A percentile compares a stretch with the other conserved stretches of the same genome.
Conservation (phyloP, 805 yeast species). For the Candida multigemmis region DNA sequence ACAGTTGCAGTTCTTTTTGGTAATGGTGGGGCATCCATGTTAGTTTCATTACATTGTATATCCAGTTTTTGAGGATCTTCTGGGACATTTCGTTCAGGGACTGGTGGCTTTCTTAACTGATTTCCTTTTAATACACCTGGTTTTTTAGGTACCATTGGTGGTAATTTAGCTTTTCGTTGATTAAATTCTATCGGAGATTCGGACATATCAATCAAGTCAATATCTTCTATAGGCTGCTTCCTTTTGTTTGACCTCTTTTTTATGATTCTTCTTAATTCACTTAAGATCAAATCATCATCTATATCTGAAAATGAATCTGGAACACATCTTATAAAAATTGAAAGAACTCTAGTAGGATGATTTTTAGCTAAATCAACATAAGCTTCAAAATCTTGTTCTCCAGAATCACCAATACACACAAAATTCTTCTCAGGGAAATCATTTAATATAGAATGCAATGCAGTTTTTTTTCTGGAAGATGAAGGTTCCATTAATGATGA, state of each 20-base stretch:
- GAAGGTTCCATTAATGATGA: slow-evolving; percentile 83
- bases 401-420: slow-evolving; percentile 88
- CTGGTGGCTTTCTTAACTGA: slow-evolving; percentile 14
- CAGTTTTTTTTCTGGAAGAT: slow-evolving; percentile 64
- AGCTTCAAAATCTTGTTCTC: slow-evolving; percentile 92
- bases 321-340: slow-evolving; percentile 76
- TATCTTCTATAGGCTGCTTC: slow-evolving; percentile 4
- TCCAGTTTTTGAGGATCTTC: too few species aligned
- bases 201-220: slow-evolving; percentile 30
- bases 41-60: too few species aligned
- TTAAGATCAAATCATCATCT: slow-evolving; percentile 28
- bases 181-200: slow-evolving; percentile 12
- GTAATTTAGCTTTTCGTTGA: slow-evolving; percentile 9
- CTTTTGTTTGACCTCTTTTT: slow-evolving; percentile 2
- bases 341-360: slow-evolving; percentile 57
- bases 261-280: slow-evolving; percentile 17
- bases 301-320: slow-evolving; percentile 54
- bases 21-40: slow-evolving; percentile 12
- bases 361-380: slow-evolving; percentile 59
- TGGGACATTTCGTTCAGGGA: too few species aligned
- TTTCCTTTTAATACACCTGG: slow-evolving; percentile 32
- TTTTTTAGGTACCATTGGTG: slow-evolving; percentile 42
- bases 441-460: slow-evolving; percentile 50
- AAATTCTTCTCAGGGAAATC: slow-evolving; percentile 78
- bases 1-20: slow-evolving; percentile 11